Evolutionary conservation across 805 yeast genomes (phyloP), one percentile per base, ranked within the genome.

Genomic region (Saccharomycopsis sp.): DNA sequence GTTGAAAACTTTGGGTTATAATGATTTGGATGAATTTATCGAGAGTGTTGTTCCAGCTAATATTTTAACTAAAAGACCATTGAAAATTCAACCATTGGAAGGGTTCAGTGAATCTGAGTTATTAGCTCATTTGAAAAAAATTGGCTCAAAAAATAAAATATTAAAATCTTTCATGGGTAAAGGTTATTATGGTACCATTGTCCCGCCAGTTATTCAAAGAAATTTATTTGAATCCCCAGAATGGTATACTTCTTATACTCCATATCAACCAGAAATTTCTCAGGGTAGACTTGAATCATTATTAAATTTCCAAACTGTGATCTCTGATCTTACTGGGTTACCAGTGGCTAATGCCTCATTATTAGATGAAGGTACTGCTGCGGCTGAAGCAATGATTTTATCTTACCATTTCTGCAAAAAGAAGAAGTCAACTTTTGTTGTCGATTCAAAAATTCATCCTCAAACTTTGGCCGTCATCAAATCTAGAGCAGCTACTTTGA

Each of bases 241-340:
- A 60, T 93, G 98, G 98, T 93, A 93, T 70, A 93, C 98, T 17
- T 87, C 97, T 1, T 93, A 93, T 62, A 93, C 98, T 20, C 98
- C 98, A 28, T 93, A 93, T 63, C 98, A 93, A 67, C 96, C 98
- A 1, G 98, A 93, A 63, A 89, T 93, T 47, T 84, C 96, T 1
- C 98, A 93, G 65, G 98, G 98, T 44, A 79, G 98, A 56, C 72
- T 93, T 56, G 96, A 90, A 66, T 79, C 93, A 19, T 68, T 93
- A 51, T 68, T 93, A 51, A 93, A 93, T 64, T 93, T 75, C 67
- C 98, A 93, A 67, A 93, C 98, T n/a, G 71, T 90, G 58, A 72
- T 93, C 13, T 65, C 88, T 23, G 95, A 93, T 49, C 72, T 93
- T 53, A 93, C 98, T 0, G 98, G 97, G 1, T 71, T 93, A 65